A percentile compares a stretch with the other conserved stretches of the same genome.
Evolutionary conservation across 352 stramenopile species (phyloP).

Genomic region (Phytopythium sindhum): DNA sequence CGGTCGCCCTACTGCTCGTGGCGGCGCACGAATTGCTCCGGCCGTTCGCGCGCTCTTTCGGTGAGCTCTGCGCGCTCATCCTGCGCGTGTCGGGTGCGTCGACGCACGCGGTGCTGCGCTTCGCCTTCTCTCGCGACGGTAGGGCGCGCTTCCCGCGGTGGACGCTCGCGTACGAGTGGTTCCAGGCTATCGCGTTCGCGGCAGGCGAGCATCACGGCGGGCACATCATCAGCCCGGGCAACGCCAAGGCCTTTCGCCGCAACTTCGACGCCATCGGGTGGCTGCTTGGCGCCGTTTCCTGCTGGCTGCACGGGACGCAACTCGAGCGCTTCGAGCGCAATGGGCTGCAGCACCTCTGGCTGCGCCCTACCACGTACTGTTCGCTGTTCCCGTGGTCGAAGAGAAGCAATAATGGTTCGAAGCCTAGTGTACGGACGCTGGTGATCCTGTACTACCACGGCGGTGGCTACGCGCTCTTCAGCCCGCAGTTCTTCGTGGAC

Average conservation of each 20-base stretch:
- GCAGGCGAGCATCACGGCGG: slow-evolving; percentile 22
- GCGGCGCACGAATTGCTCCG: slow-evolving; percentile 34
- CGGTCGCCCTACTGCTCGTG: slow-evolving; percentile 18
- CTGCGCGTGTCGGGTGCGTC: slow-evolving; percentile 16
- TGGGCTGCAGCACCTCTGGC: slow-evolving; percentile 52
- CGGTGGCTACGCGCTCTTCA: slow-evolving; percentile 53
- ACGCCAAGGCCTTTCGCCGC: slow-evolving; percentile 29
- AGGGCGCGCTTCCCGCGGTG: slow-evolving; percentile 31
- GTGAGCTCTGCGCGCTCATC: slow-evolving; percentile 19
- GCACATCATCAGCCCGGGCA: slow-evolving; percentile 35
- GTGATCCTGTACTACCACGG: slow-evolving; percentile 61
- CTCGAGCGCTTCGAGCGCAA: slow-evolving; percentile 33
- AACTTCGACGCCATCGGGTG: slow-evolving; percentile 35
- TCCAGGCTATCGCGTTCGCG: slow-evolving; percentile 33
- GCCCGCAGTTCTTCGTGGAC: slow-evolving; percentile 45
- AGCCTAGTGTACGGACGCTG: slow-evolving; percentile 13
- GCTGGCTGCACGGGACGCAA: slow-evolving; percentile 16
- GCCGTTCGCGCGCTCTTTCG: slow-evolving; percentile 36
- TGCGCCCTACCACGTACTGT: slow-evolving; percentile 12
- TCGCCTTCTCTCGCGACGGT: slow-evolving; percentile 19
- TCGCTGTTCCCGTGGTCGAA: not conserved
- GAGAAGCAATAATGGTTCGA: not conserved
- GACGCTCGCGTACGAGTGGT: slow-evolving; percentile 39
- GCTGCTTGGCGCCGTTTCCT: slow-evolving; percentile 24
- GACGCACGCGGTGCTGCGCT: slow-evolving; percentile 19